Evolutionary conservation across 495 filamentous ascomycete species (phyloP).

Genomic region (Penicillium canescens): DNA sequence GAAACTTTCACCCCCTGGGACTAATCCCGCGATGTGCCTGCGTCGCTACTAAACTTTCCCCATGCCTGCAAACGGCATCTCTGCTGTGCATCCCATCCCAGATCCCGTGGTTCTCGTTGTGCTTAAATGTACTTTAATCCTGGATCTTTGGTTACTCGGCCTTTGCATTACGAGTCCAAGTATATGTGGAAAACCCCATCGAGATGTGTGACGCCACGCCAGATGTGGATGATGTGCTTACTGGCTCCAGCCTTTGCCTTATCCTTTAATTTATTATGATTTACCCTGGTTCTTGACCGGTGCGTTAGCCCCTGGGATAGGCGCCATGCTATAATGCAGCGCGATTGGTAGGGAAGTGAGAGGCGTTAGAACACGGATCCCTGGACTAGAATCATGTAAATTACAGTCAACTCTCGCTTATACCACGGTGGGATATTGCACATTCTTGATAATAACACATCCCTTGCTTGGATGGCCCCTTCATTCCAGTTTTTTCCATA

Average conservation of each 20-base stretch:
- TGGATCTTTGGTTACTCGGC: background rate
- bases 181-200: background rate
- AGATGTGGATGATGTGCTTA: constrained; percentile 6
- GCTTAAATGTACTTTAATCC: constrained; percentile 1
- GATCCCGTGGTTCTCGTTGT: constrained; percentile 1
- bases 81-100: background rate
- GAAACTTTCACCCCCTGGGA: constrained; percentile 5
- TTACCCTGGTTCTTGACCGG: too few relatives aligned
- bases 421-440: too few relatives aligned
- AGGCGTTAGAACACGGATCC: constrained; percentile 3
- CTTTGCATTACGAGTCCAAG: background rate
- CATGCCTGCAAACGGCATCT: constrained; percentile 2
- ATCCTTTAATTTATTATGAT: too few relatives aligned
- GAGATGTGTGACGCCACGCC: constrained; percentile 7
- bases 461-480: too few relatives aligned
- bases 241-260: background rate
- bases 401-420: too few relatives aligned
- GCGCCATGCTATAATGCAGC: background rate
- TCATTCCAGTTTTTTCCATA: too few relatives aligned
- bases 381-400: background rate
- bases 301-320: background rate
- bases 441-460: too few relatives aligned
- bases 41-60: constrained; percentile 2
- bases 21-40: constrained; percentile 10
- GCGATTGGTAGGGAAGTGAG: background rate